These are phyloP conservation scores for Calonectria fujianensis DNA, from an alignment of 2,329 filamentous ascomycete species.

Conservation along the genomic window DNA sequence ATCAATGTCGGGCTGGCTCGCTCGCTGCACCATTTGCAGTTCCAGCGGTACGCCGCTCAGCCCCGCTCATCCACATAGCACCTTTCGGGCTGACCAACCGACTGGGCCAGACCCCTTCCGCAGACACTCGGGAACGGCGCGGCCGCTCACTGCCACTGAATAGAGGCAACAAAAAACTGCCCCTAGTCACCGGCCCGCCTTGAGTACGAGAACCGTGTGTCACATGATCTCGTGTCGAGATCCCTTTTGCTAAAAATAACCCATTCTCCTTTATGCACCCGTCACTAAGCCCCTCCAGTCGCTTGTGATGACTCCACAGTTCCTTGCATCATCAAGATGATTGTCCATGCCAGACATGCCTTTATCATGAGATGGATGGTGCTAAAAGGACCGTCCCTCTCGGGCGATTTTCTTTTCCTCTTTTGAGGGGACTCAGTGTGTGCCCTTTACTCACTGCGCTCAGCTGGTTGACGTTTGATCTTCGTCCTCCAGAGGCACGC, in stretches of 20 bases:
- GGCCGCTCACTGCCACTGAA: conserved; percentile 27
- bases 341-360: background rate
- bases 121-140: conserved; percentile 18
- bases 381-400: background rate
- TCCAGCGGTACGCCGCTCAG: background rate
- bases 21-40: background rate
- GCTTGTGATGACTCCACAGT: background rate
- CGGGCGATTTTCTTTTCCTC: background rate
- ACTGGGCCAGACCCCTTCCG: background rate
- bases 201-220: conserved; percentile 31
- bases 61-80: conserved; percentile 25
- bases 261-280: conserved; percentile 26
- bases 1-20: background rate
- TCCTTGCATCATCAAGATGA: background rate
- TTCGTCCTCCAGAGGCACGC: background rate
- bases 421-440: too few species aligned
- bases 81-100: conserved; percentile 5
- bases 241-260: conserved; percentile 53
- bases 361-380: background rate
- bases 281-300: conserved; percentile 7
- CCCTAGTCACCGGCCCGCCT: conserved; percentile 31
- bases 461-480: background rate
- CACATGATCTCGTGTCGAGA: conserved; percentile 58
- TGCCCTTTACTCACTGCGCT: background rate
- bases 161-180: conserved; percentile 24